phyloP scores from a whole-genome alignment of 768 basidiomycete species.

The Tulasnella sp. region DNA sequence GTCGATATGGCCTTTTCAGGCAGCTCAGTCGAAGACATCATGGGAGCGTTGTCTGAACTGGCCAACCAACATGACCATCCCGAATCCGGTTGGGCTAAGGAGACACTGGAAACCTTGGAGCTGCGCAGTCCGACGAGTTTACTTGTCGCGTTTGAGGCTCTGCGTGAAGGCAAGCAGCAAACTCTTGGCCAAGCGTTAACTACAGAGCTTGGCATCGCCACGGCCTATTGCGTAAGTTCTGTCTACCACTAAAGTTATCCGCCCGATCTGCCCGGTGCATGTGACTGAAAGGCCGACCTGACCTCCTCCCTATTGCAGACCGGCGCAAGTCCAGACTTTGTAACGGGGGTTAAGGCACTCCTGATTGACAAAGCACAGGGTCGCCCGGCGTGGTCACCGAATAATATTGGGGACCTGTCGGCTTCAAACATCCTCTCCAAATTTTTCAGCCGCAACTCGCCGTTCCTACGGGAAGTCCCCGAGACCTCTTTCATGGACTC shows the following conservation, averaged over 20 bases:
- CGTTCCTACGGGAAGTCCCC: constrained; percentile 53
- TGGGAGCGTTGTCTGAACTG: constrained; percentile 53
- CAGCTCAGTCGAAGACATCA: constrained; percentile 69
- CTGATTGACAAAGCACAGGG: constrained; percentile 55
- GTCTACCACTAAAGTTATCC: constrained; percentile 19
- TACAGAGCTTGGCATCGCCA: constrained; percentile 87
- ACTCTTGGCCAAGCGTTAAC: constrained; percentile 67
- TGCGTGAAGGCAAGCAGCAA: constrained; percentile 69
- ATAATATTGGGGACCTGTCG: constrained; percentile 62
- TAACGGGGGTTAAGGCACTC: constrained; percentile 75
- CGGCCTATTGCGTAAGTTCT: constrained; percentile 81
- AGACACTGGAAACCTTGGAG: constrained; percentile 65
- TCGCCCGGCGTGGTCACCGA: constrained; percentile 73
- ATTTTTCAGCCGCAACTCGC: constrained; percentile 68
- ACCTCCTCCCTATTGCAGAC: constrained; percentile 51
- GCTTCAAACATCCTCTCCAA: constrained; percentile 55
- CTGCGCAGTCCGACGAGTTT: constrained; percentile 88
- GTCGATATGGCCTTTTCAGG: constrained; percentile 80
- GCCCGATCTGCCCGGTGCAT: constrained; percentile 3
- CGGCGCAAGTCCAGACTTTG: constrained; percentile 81
- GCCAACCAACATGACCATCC: neutral
- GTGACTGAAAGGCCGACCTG: constrained; percentile 37
- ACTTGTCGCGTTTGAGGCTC: constrained; percentile 81
- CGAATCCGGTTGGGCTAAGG: constrained; percentile 65
- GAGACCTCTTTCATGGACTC: constrained; percentile 50